Percentiles rank a stretch among this genome's conserved stretches.
These are phyloP conservation scores for Boechera retrofracta DNA, from an alignment of 345 rosid genomes.

Conservation along the genomic window DNA sequence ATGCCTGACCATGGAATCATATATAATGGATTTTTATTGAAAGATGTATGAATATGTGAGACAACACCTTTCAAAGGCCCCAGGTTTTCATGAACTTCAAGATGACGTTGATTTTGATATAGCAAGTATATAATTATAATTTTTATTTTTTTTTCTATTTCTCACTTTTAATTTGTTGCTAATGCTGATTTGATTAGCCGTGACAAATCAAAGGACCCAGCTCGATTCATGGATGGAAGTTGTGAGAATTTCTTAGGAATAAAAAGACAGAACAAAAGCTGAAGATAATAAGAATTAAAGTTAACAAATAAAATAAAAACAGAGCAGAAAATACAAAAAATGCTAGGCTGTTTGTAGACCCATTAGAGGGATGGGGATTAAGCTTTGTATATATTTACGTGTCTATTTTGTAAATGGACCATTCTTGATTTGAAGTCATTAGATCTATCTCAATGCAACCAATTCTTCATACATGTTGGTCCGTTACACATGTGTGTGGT, in stretches of 20 bases:
- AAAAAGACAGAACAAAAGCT: slow-evolving; percentile 11
- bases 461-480: slow-evolving; percentile 43
- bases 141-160: neutral
- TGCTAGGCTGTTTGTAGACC: slow-evolving; percentile 59
- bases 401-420: slow-evolving; percentile 38
- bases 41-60: slow-evolving; percentile 37
- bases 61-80: slow-evolving; percentile 43
- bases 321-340: slow-evolving; percentile 40
- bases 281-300: slow-evolving; percentile 14
- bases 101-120: slow-evolving; percentile 1
- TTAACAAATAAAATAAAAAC: neutral
- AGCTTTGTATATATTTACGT: slow-evolving; percentile 39
- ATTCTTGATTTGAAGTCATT: slow-evolving; percentile 46
- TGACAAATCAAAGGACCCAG: slow-evolving; percentile 42
- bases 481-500: slow-evolving; percentile 40
- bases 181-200: slow-evolving; percentile 37
- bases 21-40: slow-evolving; percentile 11
- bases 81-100: slow-evolving; percentile 25
- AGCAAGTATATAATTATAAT: neutral
- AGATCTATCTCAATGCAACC: slow-evolving; percentile 40
- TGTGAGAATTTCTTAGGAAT: neutral
- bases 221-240: slow-evolving; percentile 12
- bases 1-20: slow-evolving; percentile 32
- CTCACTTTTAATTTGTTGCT: slow-evolving; percentile 2
- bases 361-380: slow-evolving; percentile 33